Percentiles rank a stretch among this genome's conserved stretches.
Evolutionary conservation across 2,329 filamentous ascomycete species (phyloP).

Genomic region (Cladosporium sp.): DNA sequence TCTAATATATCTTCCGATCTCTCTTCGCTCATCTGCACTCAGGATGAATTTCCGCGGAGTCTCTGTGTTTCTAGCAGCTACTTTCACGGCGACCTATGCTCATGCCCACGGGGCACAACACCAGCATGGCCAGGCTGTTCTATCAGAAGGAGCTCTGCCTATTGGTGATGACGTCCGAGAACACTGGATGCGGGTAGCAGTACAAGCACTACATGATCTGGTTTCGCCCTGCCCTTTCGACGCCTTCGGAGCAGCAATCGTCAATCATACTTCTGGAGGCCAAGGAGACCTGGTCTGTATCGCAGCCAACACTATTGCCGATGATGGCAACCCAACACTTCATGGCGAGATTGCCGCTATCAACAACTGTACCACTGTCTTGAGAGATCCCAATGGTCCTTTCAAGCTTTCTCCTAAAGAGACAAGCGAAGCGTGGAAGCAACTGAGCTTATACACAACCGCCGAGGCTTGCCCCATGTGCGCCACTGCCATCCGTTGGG

Average conservation of each 20-base stretch:
- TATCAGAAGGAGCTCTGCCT: neutral
- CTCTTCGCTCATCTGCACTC: neutral
- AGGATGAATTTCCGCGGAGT: neutral
- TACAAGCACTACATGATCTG: constrained; percentile 41
- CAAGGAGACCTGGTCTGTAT: constrained; percentile 48
- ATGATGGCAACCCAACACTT: constrained; percentile 49
- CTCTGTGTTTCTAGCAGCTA: neutral
- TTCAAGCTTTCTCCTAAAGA: constrained; percentile 42
- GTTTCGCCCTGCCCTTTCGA: constrained; percentile 49
- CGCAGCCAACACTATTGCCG: constrained; percentile 44
- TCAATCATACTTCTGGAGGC: constrained; percentile 49
- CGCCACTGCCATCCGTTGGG: constrained; percentile 53
- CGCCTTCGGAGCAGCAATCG: constrained; percentile 52
- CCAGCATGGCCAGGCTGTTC: neutral
- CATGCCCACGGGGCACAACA: neutral
- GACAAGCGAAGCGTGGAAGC: constrained; percentile 43
- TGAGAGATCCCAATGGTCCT: constrained; percentile 43
- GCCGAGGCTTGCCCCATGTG: constrained; percentile 58
- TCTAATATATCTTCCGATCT: neutral
- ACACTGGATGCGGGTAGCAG: constrained; percentile 53
- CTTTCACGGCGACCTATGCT: constrained; percentile 21
- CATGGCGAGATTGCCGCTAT: constrained; percentile 56
- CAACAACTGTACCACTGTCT: constrained; percentile 48
- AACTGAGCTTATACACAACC: constrained; percentile 54
- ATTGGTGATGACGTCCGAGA: constrained; percentile 40